phyloP scores from a whole-genome alignment of 345 rosid species.

The Eucalyptus sp. region DNA sequence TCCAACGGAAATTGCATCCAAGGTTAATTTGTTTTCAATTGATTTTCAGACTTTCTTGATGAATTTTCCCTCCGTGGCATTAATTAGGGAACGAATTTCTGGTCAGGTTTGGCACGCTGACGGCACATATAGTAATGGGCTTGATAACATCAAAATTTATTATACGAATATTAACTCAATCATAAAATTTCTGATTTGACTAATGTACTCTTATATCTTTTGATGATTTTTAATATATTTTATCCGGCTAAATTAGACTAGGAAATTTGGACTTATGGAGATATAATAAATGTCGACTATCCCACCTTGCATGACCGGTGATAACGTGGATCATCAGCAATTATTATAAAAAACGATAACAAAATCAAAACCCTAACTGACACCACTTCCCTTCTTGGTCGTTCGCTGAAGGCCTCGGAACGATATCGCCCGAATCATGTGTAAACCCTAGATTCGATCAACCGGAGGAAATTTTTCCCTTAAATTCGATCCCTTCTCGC shows the following conservation, averaged over 20 bases:
- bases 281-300: neutral
- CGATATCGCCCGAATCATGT: neutral
- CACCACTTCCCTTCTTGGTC: neutral
- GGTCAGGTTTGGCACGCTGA: neutral
- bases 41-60: neutral
- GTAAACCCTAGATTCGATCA: neutral
- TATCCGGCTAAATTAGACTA: accelerated
- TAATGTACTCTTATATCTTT: neutral
- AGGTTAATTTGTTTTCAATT: neutral
- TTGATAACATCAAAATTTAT: neutral
- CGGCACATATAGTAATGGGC: neutral
- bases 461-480: neutral
- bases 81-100: neutral
- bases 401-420: neutral
- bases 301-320: neutral
- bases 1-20: neutral
- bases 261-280: neutral
- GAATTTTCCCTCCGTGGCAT: neutral
- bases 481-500: neutral
- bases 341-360: neutral
- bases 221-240: accelerated
- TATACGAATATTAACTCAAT: accelerated
- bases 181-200: neutral
- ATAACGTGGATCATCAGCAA: neutral
- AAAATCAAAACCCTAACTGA: neutral